phyloP scores from a whole-genome alignment of 2,329 filamentous ascomycete genomes.

The Sporothrix brasiliensis region DNA sequence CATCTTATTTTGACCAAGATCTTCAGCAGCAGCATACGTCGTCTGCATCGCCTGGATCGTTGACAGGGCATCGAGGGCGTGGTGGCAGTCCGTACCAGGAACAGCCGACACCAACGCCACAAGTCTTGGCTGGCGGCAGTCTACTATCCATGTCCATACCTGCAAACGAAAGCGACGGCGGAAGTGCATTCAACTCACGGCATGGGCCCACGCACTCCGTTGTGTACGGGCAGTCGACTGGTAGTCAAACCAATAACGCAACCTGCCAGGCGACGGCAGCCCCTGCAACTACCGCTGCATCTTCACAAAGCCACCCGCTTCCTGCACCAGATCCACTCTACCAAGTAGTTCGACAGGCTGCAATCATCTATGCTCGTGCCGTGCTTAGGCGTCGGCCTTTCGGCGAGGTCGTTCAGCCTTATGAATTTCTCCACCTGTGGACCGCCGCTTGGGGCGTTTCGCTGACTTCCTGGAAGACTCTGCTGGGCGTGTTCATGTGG shows the following conservation, averaged over 20 bases:
- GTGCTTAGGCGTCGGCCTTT: conserved; percentile 50
- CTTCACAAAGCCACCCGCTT: background rate
- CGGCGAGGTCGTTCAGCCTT: conserved; percentile 45
- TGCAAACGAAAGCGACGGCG: background rate
- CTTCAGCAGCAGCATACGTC: background rate
- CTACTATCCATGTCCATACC: conserved; percentile 15
- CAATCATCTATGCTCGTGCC: conserved; percentile 53
- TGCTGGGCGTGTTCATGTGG: conserved; percentile 56
- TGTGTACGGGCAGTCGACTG: background rate
- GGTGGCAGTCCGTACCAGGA: background rate
- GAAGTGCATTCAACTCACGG: background rate
- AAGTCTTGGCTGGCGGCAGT: background rate
- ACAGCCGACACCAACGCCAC: background rate
- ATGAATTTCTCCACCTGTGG: conserved; percentile 52
- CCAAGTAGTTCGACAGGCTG: conserved; percentile 50
- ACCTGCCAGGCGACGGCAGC: background rate
- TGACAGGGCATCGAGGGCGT: background rate
- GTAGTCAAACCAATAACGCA: background rate
- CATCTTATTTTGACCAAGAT: background rate
- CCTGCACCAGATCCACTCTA: conserved; percentile 50
- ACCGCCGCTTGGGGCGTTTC: conserved; percentile 52
- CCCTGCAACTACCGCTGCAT: background rate
- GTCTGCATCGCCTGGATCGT: background rate
- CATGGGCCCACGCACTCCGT: background rate
- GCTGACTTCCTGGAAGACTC: conserved; percentile 50